Evolutionary conservation across 1,139 yeast genomes (phyloP), one percentile per base, ranked within the genome.

Genomic region (Kazachstania sp.): DNA sequence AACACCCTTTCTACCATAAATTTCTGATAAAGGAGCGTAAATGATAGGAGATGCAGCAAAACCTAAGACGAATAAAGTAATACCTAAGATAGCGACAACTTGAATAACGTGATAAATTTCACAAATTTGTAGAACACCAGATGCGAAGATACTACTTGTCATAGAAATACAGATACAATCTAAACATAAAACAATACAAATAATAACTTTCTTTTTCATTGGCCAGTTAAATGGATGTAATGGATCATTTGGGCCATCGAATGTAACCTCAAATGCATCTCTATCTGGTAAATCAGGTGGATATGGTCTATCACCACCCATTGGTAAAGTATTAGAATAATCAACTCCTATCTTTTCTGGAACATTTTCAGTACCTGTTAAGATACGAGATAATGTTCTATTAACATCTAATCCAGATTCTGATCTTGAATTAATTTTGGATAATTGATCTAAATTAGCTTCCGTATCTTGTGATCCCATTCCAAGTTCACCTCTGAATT

Each of bases 11-110:
- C 95, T 76, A 45, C 95, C 95, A 55, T 73, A 81, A 44, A 83
- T 61, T 63, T 84, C 95, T 8, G 90, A 81, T 41, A 85, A 61
- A 4, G 95, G 95, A 19, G 92, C 95, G 80, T 86, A 86, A 37
- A 84, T 56, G 36, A 84, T 69, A 7, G 95, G 95, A 16, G 95
- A 95, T 0, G 83, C 74, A 0, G 94, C 95, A 64, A 85, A 85
- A 19, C 95, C 95, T 39, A 83, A 60, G 19, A 86, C 95, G 57
- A 77, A 86, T 29, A 86, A 70, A 0, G 94, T 79, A 12, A 85
- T 73, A 45, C 86, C 83, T 39, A 86, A 70, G 8, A 82, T 72
- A 8, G 81, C 78, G 4, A 78, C 83, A 16, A 75, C 79, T 9
- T 59, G 53, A 19, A 81, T 78, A 36, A 83, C 76, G 46, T 73